Conservation (phyloP, 2,329 filamentous ascomycete species). For the Ophiocordyceps sinensis region DNA sequence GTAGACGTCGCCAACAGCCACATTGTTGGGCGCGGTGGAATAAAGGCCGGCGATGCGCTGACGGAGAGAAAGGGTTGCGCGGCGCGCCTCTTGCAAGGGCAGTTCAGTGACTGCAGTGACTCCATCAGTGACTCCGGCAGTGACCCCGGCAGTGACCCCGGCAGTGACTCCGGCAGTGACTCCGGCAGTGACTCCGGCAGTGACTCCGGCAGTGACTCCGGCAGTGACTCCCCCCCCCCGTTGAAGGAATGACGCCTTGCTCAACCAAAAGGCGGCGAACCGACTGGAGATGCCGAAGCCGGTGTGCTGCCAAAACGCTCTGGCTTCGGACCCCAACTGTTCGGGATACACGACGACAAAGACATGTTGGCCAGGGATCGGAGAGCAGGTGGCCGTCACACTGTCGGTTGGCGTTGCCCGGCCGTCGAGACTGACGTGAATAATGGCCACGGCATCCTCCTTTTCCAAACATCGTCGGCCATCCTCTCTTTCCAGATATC, state of each 20-base stretch:
- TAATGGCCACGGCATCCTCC: too few species aligned
- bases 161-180: neutral
- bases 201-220: neutral
- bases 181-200: neutral
- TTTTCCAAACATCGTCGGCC: too few species aligned
- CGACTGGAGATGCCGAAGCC: constrained; percentile 15
- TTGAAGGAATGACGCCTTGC: constrained; percentile 9
- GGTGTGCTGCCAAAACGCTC: constrained; percentile 16
- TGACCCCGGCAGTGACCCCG: too few species aligned
- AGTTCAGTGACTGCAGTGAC: too few species aligned
- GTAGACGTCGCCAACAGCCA: constrained; percentile 24
- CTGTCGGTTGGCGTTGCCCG: neutral
- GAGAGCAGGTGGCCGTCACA: neutral
- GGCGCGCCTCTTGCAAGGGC: constrained; percentile 3
- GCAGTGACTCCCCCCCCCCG: neutral
- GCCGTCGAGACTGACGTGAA: constrained; percentile 6
- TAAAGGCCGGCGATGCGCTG: constrained; percentile 8
- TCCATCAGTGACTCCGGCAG: too few species aligned
- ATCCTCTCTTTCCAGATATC: too few species aligned
- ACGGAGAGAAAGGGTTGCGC: constrained; percentile 4
- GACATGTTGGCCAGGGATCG: constrained; percentile 1
- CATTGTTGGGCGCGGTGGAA: constrained; percentile 4
- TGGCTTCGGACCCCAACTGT: constrained; percentile 7
- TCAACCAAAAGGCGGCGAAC: constrained; percentile 11
- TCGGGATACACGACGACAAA: constrained; percentile 7